Conservation (phyloP, 129 eudicot genomes). For the carrot (Daucus carota) region DNA sequence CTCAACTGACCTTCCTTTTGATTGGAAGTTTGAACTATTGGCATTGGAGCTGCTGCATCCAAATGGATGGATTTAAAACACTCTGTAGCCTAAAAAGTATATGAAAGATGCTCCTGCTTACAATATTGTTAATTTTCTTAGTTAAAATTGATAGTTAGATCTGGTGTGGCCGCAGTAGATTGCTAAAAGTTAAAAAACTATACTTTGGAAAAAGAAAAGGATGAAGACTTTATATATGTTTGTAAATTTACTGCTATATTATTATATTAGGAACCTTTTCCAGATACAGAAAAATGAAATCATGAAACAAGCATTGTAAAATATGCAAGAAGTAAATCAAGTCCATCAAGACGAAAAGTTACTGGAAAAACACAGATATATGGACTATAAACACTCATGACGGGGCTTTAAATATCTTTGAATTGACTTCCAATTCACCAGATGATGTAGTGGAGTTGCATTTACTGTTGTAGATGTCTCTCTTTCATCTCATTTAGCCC, state of each 20-base stretch:
- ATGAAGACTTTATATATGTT: not conserved
- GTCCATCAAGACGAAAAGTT: not conserved
- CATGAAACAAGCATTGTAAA: not conserved
- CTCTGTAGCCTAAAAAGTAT: not conserved
- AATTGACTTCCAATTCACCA: not conserved
- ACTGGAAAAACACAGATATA: not conserved
- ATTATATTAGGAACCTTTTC: not conserved
- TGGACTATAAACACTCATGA: not conserved
- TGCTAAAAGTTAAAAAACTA: not conserved
- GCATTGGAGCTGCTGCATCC: not conserved
- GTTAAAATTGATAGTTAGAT: too few species aligned
- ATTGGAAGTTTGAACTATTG: not conserved
- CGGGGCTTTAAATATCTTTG: not conserved
- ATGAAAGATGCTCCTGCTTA: not conserved
- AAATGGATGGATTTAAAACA: not conserved
- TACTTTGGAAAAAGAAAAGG: not conserved
- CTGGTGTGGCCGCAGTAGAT: not conserved
- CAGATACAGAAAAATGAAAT: not conserved
- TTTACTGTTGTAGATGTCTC: not conserved
- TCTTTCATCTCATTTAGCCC: not conserved
- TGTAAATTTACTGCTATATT: not conserved
- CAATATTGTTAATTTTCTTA: too few species aligned
- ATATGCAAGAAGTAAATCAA: not conserved
- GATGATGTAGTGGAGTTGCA: not conserved
- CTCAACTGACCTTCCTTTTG: not conserved